phyloP scores from a whole-genome alignment of 2,329 filamentous ascomycete species.

The Pseudocercospora macadamiae region DNA sequence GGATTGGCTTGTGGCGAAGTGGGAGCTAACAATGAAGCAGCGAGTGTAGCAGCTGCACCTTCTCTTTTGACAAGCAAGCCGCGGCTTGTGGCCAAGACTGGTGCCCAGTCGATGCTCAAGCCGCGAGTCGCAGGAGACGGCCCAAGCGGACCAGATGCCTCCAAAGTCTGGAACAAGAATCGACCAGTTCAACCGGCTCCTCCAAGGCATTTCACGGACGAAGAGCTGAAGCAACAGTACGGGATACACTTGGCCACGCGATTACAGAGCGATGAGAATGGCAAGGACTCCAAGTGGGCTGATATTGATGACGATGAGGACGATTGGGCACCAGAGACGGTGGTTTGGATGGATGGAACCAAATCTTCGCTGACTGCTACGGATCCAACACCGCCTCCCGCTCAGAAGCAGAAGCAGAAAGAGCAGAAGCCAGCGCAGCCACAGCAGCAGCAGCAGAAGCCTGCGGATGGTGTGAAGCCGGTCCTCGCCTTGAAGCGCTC shows the following conservation, averaged over 20 bases:
- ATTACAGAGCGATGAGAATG: slow-evolving; percentile 72
- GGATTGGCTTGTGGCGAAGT: background rate
- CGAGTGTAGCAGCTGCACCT: slow-evolving; percentile 53
- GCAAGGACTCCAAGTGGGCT: slow-evolving; percentile 82
- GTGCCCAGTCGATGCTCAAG: slow-evolving; percentile 55
- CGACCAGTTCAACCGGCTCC: slow-evolving; percentile 69
- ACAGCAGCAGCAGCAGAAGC: slow-evolving; percentile 30
- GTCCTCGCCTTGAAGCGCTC: slow-evolving; percentile 40
- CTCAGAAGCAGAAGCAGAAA: slow-evolving; percentile 18
- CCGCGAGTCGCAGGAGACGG: slow-evolving; percentile 40
- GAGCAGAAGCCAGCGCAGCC: slow-evolving; percentile 25
- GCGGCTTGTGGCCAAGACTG: slow-evolving; percentile 75
- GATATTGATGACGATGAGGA: slow-evolving; percentile 89
- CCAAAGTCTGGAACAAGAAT: slow-evolving; percentile 87
- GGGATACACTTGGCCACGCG: slow-evolving; percentile 83
- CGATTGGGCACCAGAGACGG: slow-evolving; percentile 81
- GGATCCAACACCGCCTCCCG: slow-evolving; percentile 34
- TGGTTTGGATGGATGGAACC: slow-evolving; percentile 86
- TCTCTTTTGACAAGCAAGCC: slow-evolving; percentile 58
- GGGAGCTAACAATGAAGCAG: slow-evolving; percentile 24
- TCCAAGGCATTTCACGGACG: slow-evolving; percentile 81
- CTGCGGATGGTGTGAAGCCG: slow-evolving; percentile 33
- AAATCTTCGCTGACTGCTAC: slow-evolving; percentile 73
- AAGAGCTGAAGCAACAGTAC: slow-evolving; percentile 80
- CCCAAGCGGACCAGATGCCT: slow-evolving; percentile 65